Evolutionary conservation across 305 asterid genomes (phyloP).

Genomic region (Ilex paraguariensis): DNA sequence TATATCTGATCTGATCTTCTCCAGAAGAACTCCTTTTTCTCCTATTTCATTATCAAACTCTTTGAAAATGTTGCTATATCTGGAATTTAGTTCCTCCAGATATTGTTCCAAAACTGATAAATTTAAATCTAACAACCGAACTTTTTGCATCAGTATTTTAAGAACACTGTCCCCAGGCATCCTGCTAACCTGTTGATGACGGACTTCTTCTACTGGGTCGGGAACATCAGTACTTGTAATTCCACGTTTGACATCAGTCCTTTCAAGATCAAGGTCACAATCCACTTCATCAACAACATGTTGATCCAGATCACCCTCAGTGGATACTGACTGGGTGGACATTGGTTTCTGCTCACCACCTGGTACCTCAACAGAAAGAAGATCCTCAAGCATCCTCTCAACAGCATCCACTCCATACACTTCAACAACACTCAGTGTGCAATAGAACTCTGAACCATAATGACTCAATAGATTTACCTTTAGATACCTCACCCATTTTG

Average conservation of each 20-base stretch:
- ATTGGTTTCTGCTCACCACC: constrained; percentile 31
- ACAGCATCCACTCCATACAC: constrained; percentile 96
- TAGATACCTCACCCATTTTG: constrained; percentile 90
- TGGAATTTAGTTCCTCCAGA: constrained; percentile 69
- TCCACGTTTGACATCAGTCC: constrained; percentile 37
- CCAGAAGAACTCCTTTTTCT: constrained; percentile 44
- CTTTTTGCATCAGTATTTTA: constrained; percentile 84
- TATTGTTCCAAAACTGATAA: constrained; percentile 76
- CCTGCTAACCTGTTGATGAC: constrained; percentile 67
- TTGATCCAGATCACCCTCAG: constrained; percentile 35
- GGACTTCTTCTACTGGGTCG: constrained; percentile 70
- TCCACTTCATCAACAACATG: constrained; percentile 42
- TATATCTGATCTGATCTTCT: constrained; percentile 56
- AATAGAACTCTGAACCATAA: constrained; percentile 90
- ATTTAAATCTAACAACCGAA: constrained; percentile 78
- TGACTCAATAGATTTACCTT: constrained; percentile 67
- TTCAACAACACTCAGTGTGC: constrained; percentile 79
- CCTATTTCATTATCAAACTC: constrained; percentile 62
- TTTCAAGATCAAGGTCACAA: constrained; percentile 25
- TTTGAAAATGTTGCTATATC: constrained; percentile 61
- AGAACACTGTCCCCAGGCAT: constrained; percentile 98
- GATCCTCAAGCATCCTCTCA: constrained; percentile 96
- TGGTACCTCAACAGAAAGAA: constrained; percentile 48
- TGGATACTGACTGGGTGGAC: constrained; percentile 27
- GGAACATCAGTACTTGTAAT: constrained; percentile 36